Percentiles rank a stretch among this genome's conserved stretches.
phyloP scores from a whole-genome alignment of 805 yeast genomes.

The Candida hungchunana region DNA sequence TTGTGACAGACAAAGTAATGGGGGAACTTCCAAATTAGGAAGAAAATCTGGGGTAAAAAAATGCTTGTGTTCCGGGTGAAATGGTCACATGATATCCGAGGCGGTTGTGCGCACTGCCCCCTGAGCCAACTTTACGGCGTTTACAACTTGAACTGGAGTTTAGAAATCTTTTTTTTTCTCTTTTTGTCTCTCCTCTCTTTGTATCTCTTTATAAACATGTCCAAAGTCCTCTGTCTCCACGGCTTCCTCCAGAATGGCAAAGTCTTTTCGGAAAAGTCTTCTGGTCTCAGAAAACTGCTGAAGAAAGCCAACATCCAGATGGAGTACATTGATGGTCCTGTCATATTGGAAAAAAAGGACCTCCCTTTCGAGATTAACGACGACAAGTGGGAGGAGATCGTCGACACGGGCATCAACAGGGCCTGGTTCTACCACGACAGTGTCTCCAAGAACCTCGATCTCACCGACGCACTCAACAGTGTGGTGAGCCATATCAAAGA shows the following conservation, averaged over 20 bases:
- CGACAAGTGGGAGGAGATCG: constrained; percentile 44
- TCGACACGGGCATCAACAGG: constrained; percentile 41
- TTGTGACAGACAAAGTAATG: neutral
- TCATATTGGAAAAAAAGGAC: constrained; percentile 58
- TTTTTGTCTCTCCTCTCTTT: neutral
- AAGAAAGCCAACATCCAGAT: constrained; percentile 62
- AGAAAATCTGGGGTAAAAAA: constrained; percentile 8
- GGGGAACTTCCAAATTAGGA: neutral
- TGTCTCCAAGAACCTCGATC: constrained; percentile 41
- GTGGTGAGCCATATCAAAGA: constrained; percentile 48
- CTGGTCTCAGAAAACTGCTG: constrained; percentile 79
- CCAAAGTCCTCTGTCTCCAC: constrained; percentile 76
- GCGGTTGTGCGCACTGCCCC: too few species aligned
- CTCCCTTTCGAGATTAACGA: constrained; percentile 66
- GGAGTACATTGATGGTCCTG: constrained; percentile 78
- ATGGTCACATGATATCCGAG: too few species aligned
- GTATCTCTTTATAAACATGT: constrained; percentile 15
- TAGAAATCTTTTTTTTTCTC: constrained; percentile 5
- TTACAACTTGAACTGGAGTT: constrained; percentile 9
- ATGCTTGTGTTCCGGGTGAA: too few species aligned
- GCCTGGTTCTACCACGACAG: constrained; percentile 77
- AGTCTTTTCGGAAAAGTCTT: constrained; percentile 80
- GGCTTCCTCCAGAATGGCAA: constrained; percentile 87
- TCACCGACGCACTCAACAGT: constrained; percentile 47
- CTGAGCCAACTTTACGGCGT: constrained; percentile 13